Evolutionary conservation across 1,284 basidiomycete species (phyloP).

Genomic region (Sporisorium exsertum): DNA sequence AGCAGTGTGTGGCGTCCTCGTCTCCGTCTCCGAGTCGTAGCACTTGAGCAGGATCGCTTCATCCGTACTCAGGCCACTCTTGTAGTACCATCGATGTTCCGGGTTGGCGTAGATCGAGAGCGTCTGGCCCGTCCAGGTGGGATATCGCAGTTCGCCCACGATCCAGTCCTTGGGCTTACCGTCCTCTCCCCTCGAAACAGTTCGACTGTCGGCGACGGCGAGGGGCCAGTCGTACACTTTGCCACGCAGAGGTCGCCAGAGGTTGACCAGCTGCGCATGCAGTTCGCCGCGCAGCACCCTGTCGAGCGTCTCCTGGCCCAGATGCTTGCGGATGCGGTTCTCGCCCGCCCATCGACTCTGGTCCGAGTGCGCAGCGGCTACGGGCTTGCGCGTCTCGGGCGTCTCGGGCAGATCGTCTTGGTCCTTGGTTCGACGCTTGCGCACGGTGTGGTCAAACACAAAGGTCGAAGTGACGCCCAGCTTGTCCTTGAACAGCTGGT

Average conservation of each 20-base stretch:
- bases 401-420: conserved; percentile 42
- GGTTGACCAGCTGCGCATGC: conserved; percentile 79
- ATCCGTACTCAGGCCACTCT: conserved; percentile 76
- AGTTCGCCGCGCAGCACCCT: conserved; percentile 49
- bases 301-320: conserved; percentile 53
- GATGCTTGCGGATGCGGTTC: conserved; percentile 53
- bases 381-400: conserved; percentile 52
- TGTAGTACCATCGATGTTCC: conserved; percentile 77
- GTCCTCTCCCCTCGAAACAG: conserved; percentile 69
- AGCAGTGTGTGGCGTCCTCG: conserved; percentile 60
- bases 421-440: conserved; percentile 50
- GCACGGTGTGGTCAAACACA: conserved; percentile 60
- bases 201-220: conserved; percentile 76
- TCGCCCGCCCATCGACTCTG: conserved; percentile 57
- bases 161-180: conserved; percentile 51
- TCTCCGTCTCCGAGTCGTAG: conserved; percentile 70
- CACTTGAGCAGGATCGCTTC: conserved; percentile 79
- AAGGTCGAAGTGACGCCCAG: conserved; percentile 55
- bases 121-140: conserved; percentile 55
- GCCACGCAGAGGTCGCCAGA: conserved; percentile 77
- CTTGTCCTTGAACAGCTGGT: conserved; percentile 51
- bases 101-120: conserved; percentile 73
- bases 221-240: conserved; percentile 76
- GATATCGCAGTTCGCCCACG: conserved; percentile 48
- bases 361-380: conserved; percentile 50